Evolutionary conservation across 2,329 filamentous ascomycete species (phyloP).

Genomic region (Pseudogymnoascus sp.): DNA sequence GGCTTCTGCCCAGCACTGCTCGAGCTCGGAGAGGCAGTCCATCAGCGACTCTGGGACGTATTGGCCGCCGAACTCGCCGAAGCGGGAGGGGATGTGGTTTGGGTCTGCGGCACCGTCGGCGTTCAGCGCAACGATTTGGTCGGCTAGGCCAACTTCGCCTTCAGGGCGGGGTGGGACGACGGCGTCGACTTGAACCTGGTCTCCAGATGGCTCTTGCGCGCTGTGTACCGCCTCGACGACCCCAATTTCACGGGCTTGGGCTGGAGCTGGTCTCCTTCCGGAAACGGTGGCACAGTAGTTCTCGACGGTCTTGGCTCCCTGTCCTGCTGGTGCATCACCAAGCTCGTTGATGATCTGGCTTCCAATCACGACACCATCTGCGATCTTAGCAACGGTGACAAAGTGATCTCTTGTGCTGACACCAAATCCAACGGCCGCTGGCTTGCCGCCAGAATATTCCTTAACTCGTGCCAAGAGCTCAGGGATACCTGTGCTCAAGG

Average conservation of each 20-base stretch:
- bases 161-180: conserved; percentile 45
- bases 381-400: conserved; percentile 70
- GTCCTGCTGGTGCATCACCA: conserved; percentile 57
- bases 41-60: conserved; percentile 97
- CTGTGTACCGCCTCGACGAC: conserved; percentile 61
- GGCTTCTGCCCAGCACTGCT: conserved; percentile 83
- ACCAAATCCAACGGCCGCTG: conserved; percentile 89
- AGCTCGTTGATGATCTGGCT: conserved; percentile 88
- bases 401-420: conserved; percentile 96
- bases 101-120: conserved; percentile 38
- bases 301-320: conserved; percentile 66
- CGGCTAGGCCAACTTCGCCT: conserved; percentile 30
- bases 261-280: conserved; percentile 41
- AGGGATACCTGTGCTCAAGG: conserved; percentile 73
- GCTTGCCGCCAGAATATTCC: conserved; percentile 83
- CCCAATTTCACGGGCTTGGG: conserved; percentile 55
- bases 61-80: conserved; percentile 93
- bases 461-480: conserved; percentile 79
- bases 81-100: conserved; percentile 68
- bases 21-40: conserved; percentile 88
- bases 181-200: conserved; percentile 58
- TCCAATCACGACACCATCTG: conserved; percentile 93
- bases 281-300: conserved; percentile 77
- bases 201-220: conserved; percentile 51
- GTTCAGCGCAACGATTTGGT: conserved; percentile 64